Evolutionary conservation across 345 rosid species (phyloP), one percentile per base, ranked within the genome.

Genomic region (Eucalyptus curtisii): DNA sequence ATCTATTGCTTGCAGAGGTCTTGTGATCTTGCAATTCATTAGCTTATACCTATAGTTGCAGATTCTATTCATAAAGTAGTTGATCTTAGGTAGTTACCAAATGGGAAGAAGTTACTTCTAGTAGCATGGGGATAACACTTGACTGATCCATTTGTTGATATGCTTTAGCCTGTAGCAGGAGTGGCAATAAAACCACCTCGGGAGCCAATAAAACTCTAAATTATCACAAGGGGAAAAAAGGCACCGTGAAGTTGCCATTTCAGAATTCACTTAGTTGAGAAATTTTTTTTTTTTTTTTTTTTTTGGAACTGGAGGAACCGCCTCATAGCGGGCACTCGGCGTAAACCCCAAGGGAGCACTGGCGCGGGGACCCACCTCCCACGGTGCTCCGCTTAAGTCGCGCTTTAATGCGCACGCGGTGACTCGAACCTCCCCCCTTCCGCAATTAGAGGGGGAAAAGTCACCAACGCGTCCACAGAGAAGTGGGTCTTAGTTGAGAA

Each of bases 291-390:
- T 50, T 50, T 16, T 16, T 50, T 13, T 17, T 52, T 52, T 52
- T 52, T 52, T 52, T 1, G 57, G 57, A 52, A 52, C 8, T 52
- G 57, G 57, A 20, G 57, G 57, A 52, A 52, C 57, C 2, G 10
- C 25, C 57, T 52, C 57, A 52, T 0, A 52, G 2, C 10, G 0
- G 25, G 57, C 1, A 10, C 25, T 20, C 2, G 2, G 25, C 5
- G 10, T 8, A 20, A 52, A 52, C 25, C 57, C 57, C 57, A 2
- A 52, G 2, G 25, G 57, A 20, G 25, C 57, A 52, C 10, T 52
- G 5, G 57, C 10, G 5, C 5, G 10, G 25, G 25, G 57, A 20
- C 57, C 57, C 57, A 20, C 10, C 57, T 8, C 57, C 57, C 10
- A 52, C 10, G 1, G 25, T 52, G 5, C 57, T 52, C 57, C 10